These are phyloP conservation scores for Saitozyma sp. DNA, from an alignment of 768 basidiomycete species.

Conservation along the genomic window DNA sequence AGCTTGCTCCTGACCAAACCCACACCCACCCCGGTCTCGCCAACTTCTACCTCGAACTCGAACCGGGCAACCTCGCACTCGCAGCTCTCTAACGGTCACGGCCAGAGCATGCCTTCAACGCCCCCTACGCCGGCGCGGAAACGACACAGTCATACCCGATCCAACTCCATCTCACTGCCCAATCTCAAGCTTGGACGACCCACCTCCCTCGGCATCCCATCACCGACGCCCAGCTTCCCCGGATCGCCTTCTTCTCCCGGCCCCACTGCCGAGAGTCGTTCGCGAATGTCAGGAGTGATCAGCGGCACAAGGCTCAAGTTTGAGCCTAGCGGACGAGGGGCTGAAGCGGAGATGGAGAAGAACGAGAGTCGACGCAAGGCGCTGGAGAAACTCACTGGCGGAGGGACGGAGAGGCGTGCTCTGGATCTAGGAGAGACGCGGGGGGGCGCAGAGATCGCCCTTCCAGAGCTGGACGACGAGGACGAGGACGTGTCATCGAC, in stretches of 20 bases:
- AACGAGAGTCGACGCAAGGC: constrained; percentile 40
- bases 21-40: constrained; percentile 28
- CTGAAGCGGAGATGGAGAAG: constrained; percentile 43
- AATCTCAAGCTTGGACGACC: constrained; percentile 38
- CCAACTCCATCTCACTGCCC: constrained; percentile 42
- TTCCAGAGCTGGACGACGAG: constrained; percentile 40
- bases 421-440: neutral
- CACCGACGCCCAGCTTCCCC: constrained; percentile 29
- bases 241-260: constrained; percentile 32
- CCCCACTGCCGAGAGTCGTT: constrained; percentile 6
- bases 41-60: neutral
- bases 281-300: constrained; percentile 5
- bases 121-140: constrained; percentile 35
- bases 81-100: constrained; percentile 2
- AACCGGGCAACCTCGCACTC: neutral
- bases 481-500: constrained; percentile 23
- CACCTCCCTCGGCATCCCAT: constrained; percentile 34
- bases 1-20: constrained; percentile 37
- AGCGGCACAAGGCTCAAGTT: constrained; percentile 38
- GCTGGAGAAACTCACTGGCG: constrained; percentile 39
- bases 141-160: constrained; percentile 44
- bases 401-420: neutral
- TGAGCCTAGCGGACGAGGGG: constrained; percentile 39
- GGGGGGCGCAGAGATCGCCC: constrained; percentile 26
- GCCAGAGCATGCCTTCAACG: constrained; percentile 19